Evolutionary conservation across 2,329 filamentous ascomycete species (phyloP).

Genomic region (Basipetospora chlamydospora): DNA sequence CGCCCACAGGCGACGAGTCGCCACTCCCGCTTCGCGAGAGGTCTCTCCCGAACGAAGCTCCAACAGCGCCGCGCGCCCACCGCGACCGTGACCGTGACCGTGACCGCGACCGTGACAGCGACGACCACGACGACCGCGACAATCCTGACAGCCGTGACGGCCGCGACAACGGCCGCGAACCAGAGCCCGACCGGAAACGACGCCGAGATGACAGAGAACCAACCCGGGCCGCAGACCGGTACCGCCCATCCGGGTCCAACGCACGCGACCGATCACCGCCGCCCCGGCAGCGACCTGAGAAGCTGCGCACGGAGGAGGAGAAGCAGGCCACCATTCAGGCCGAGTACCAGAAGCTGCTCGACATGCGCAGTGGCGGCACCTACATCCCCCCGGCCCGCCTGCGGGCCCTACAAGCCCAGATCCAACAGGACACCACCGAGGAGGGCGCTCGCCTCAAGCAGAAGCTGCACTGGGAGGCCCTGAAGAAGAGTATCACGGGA

Average conservation of each 20-base stretch:
- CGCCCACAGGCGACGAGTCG: conserved; percentile 25
- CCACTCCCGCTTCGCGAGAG: conserved; percentile 5
- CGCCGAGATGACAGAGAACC: conserved; percentile 4
- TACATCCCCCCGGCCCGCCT: conserved; percentile 90
- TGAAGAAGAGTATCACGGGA: conserved; percentile 98
- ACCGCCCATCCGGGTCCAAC: no score
- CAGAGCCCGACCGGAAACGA: conserved; percentile 11
- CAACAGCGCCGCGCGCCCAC: conserved; percentile 13
- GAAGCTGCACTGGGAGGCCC: conserved; percentile 58
- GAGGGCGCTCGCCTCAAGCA: conserved; percentile 93
- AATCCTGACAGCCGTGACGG: no score
- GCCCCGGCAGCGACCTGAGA: conserved; percentile 10
- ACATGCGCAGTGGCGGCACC: conserved; percentile 84
- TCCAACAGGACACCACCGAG: conserved; percentile 90
- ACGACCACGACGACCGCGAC: conserved; percentile 9
- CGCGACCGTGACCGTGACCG: conserved; percentile 17
- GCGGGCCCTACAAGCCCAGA: conserved; percentile 84
- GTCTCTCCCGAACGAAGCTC: conserved; percentile 5
- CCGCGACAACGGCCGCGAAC: no score
- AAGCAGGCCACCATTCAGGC: conserved; percentile 81
- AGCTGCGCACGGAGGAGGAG: conserved; percentile 51
- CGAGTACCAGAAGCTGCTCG: conserved; percentile 84
- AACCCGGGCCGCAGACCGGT: no score
- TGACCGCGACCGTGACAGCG: conserved; percentile 10
- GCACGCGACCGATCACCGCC: conserved; percentile 18